Evolutionary conservation across 495 filamentous ascomycete genomes (phyloP).

Genomic region (Schizothecium vesticola): DNA sequence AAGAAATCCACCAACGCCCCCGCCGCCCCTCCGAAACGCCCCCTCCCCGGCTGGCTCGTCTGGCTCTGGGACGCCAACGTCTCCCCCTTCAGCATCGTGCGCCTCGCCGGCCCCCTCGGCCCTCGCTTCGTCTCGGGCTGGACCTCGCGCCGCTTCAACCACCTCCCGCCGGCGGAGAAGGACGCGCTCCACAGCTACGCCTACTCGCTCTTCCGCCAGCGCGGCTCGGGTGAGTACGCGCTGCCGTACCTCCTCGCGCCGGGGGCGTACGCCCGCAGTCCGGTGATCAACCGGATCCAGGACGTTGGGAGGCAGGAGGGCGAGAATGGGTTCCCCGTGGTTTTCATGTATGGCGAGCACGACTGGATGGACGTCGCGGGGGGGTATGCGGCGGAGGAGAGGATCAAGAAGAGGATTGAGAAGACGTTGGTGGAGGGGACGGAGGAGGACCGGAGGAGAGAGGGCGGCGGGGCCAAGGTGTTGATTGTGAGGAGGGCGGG

Average conservation of each 20-base stretch:
- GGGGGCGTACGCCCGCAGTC: slow-evolving; percentile 84
- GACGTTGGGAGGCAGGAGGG: slow-evolving; percentile 69
- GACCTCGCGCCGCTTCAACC: slow-evolving; percentile 87
- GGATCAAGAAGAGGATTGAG: slow-evolving; percentile 63
- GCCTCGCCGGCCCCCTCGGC: slow-evolving; percentile 85
- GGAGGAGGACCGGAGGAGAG: slow-evolving; percentile 60
- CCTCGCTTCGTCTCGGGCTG: slow-evolving; percentile 90
- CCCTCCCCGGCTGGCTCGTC: slow-evolving; percentile 74
- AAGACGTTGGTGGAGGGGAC: slow-evolving; percentile 53
- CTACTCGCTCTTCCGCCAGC: slow-evolving; percentile 88
- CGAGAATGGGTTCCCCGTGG: slow-evolving; percentile 75
- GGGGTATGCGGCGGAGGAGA: slow-evolving; percentile 74
- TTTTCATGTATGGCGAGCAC: slow-evolving; percentile 92
- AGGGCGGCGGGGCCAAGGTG: slow-evolving; percentile 82
- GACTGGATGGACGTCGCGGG: slow-evolving; percentile 98
- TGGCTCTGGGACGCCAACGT: slow-evolving; percentile 98
- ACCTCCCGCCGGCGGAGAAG: slow-evolving; percentile 74
- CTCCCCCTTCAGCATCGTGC: slow-evolving; percentile 85
- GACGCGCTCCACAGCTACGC: slow-evolving; percentile 84
- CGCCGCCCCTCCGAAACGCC: slow-evolving; percentile 42
- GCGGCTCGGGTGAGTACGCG: slow-evolving; percentile 91
- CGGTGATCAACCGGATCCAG: slow-evolving; percentile 79
- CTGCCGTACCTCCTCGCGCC: slow-evolving; percentile 89
- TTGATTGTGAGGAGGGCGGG: slow-evolving; percentile 75
- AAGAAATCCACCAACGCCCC: slow-evolving; percentile 26